Base-by-base conservation (phyloP, 352 stramenopile species). In the Globisporangium solare region DNA sequence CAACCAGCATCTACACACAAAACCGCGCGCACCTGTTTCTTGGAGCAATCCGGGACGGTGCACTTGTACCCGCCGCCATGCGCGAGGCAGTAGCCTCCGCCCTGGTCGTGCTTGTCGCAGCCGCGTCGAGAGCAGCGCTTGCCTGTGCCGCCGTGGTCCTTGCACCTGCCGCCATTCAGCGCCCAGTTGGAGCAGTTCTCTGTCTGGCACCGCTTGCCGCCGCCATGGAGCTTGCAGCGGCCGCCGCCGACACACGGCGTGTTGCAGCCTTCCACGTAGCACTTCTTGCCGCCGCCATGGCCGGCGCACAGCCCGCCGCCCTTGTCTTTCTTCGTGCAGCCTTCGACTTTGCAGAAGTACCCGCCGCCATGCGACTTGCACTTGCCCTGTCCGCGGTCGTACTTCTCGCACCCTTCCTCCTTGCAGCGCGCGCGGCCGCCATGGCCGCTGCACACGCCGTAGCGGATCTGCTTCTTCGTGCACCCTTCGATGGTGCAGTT, bases 231-330 rank as follows among this genome's bases (percentile, higher is more conserved):
- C 43, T 89, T 89, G 60, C 80, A 93, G 10, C 77, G 66, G 0
- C 83, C 83, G 24, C 83, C 83, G 22, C 83, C 83, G 10, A 95
- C 74, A 42, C 82, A 92, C 6, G 74, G 70, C 20, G 76, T 92
- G 3, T 61, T 64, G 54, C 79, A 91, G 40, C 76, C 73, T 1
- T 88, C 75, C 10, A 88, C 65, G 39, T 74, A 94, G 56, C 84
- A 94, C 51, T 90, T 89, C 51, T 92, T 92, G 22, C 86, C 86
- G 7, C 86, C 86, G 6, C 86, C 86, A 54, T 94, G 86, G 8
- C 73, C 61, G 21, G 79, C 83, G 59, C 86, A 95, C 21, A 86
- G 75, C 15, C 86, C 86, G 5, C 85, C 83, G 20, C 86, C 86
- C 51, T 90, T 88, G 56, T 95, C 84, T 47, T 91, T 90, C 69